Percentiles rank a stretch among this genome's conserved stretches.
Conservation (phyloP, 208 protist species). For the Phytomonas francai region DNA sequence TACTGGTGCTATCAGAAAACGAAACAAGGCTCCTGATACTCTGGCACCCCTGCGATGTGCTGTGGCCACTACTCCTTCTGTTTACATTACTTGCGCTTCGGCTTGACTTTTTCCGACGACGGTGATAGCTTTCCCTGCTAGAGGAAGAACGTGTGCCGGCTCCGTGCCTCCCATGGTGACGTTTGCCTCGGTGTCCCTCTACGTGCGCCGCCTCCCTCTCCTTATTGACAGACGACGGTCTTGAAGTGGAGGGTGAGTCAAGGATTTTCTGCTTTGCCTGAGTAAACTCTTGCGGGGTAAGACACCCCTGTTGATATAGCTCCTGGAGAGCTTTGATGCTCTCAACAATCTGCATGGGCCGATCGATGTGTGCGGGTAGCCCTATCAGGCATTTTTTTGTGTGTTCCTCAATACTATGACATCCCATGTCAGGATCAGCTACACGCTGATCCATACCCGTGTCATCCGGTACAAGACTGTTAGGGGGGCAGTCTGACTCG, state of each 20-base stretch:
- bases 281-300: constrained; percentile 65
- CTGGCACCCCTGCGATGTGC: constrained; percentile 8
- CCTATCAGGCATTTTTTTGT: background rate
- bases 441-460: background rate
- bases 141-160: background rate
- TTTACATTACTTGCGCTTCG: background rate
- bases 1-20: constrained; percentile 16
- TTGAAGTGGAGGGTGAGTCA: constrained; percentile 9
- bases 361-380: constrained; percentile 12
- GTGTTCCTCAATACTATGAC: background rate
- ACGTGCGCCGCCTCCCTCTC: background rate
- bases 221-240: background rate
- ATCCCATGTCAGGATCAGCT: background rate
- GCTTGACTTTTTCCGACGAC: background rate
- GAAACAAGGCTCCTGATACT: constrained; percentile 13
- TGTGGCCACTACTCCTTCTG: constrained; percentile 6
- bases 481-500: background rate
- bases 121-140: background rate
- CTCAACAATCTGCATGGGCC: constrained; percentile 47
- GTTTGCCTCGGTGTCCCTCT: constrained; percentile 2
- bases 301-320: constrained; percentile 50
- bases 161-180: background rate
- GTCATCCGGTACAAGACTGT: background rate
- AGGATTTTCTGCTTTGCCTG: constrained; percentile 73
- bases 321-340: constrained; percentile 61